Percentiles rank a stretch among this genome's conserved stretches.
Evolutionary conservation across 257 asterid genomes (phyloP).

Genomic region (Leptodermis oblonga): DNA sequence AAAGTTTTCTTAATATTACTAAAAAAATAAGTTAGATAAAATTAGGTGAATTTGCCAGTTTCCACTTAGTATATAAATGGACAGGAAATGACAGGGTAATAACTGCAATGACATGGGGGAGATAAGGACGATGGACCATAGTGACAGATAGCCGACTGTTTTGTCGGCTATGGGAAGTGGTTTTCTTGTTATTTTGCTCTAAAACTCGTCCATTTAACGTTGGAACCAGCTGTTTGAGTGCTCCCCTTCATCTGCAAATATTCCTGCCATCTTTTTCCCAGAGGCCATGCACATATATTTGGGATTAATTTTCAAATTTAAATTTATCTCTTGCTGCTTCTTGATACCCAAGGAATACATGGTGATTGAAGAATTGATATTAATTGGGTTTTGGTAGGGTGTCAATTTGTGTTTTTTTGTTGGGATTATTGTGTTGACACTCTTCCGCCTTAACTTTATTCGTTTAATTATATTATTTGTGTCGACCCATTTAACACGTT

Average conservation of each 20-base stretch:
- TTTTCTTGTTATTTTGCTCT: constrained; percentile 4
- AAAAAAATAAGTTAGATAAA: no score
- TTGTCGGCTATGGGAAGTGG: constrained; percentile 24
- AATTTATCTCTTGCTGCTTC: not conserved
- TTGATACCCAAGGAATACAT: not conserved
- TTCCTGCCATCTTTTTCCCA: not conserved
- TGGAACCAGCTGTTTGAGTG: constrained; percentile 12
- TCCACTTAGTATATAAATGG: not conserved
- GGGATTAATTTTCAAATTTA: not conserved
- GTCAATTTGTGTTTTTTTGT: no score
- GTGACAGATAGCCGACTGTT: not conserved
- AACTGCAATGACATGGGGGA: constrained; percentile 25
- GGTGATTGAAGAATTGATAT: no score
- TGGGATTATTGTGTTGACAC: no score
- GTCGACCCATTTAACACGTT: no score
- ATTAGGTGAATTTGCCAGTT: not conserved
- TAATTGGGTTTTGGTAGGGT: no score
- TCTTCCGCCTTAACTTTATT: no score
- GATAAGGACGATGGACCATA: constrained; percentile 23
- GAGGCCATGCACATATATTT: not conserved
- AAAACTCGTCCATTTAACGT: constrained; percentile 2
- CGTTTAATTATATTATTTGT: no score
- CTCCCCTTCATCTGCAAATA: not conserved
- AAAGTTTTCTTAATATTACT: no score
- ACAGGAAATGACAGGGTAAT: constrained; percentile 10